Evolutionary conservation across 1,284 basidiomycete genomes (phyloP), one percentile per base, ranked within the genome.

Genomic region (Ganoderma lingzhi): DNA sequence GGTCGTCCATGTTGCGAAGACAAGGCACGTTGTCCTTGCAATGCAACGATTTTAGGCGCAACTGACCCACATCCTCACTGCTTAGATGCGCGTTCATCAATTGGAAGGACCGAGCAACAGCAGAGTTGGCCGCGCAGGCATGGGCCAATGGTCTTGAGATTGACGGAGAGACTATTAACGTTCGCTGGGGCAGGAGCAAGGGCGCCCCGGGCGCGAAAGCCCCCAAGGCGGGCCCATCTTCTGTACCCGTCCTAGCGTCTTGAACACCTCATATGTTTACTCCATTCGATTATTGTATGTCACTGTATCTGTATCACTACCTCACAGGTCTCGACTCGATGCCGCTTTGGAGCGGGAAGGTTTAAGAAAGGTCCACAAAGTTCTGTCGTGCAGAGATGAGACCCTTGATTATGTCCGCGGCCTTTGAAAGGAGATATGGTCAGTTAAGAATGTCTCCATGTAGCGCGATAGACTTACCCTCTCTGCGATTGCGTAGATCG

Each of bases 51-150:
- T 12, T 51, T 62, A 30, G 15, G 48, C 23, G 53, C 60, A 6
- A 45, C 60, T 53, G 70, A 72, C 51, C 74, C 39, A 9, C 17
- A 32, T 6, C 14, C 6, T 32, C 9, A 51, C 44, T 44, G 60
- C 17, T 41, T 80, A 95, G 96, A 81, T 98, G 96, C 81, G 97
- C 97, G 0, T 99, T 99, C 80, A 87, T 99, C 69, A 98, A 98
- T 80, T 99, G 99, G 83, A 90, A 86, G 70, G 90, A 93, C 67
- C 87, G 98, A 37, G 78, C 85, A 2, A 85, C 88, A 19, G 97
- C 98, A 15, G 98, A 99, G 80, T 82, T 84, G 9, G 96, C 95
- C 0, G 97, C 97, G 0, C 88, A 93, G 73, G 91, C 93, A 10
- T 95, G 97, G 88, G 88, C 94, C 17, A 90, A 92, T 70, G 97